Conservation (phyloP, 1,284 basidiomycete genomes). For the Austropuccinia psidii region DNA sequence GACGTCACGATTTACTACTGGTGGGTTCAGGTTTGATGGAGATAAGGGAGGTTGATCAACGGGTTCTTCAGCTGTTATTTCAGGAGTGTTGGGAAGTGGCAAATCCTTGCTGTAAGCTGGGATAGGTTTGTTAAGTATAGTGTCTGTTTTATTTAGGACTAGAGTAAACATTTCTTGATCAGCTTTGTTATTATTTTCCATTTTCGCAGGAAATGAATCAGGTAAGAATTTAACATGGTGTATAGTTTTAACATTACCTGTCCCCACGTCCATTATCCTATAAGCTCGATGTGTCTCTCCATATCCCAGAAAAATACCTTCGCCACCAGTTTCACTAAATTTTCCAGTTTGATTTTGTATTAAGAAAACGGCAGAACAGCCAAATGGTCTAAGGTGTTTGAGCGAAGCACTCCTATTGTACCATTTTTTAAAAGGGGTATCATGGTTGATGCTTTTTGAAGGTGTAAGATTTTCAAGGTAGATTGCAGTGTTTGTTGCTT, state of each 20-base stretch:
- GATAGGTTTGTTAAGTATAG: no score
- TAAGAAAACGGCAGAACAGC: neutral
- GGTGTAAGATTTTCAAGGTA: conserved; percentile 13
- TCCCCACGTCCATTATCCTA: neutral
- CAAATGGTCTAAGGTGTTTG: neutral
- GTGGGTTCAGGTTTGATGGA: no score
- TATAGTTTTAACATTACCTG: neutral
- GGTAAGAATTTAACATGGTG: neutral
- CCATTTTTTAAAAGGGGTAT: neutral
- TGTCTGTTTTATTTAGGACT: no score
- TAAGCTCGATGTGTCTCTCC: neutral
- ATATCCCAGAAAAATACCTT: neutral
- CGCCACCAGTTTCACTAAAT: neutral
- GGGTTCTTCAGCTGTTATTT: no score
- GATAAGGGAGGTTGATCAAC: no score
- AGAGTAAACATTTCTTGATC: no score
- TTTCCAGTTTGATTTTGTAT: neutral
- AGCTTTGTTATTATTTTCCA: no score
- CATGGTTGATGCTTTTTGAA: neutral
- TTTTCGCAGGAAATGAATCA: neutral
- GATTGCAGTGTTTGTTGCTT: conserved; percentile 1
- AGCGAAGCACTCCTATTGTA: neutral
- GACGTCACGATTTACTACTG: no score
- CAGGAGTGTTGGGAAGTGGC: no score
- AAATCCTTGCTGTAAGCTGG: no score